A percentile compares a stretch with the other conserved stretches of the same genome.
These are phyloP conservation scores for Vicia sativa DNA, from an alignment of 306 rosid genomes.

Conservation along the genomic window DNA sequence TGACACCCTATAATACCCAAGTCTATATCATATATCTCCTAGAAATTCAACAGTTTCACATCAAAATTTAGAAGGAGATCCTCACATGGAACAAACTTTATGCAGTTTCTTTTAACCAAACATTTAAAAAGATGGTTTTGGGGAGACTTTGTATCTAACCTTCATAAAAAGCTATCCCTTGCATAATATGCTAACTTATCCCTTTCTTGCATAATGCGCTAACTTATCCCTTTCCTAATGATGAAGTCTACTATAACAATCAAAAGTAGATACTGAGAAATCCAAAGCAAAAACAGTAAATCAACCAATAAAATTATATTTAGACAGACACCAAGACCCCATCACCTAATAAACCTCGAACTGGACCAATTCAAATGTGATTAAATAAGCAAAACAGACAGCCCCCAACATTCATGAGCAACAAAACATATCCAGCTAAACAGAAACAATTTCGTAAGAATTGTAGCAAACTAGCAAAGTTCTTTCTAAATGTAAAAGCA, in stretches of 20 bases:
- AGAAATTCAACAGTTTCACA: not conserved
- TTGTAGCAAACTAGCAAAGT: not conserved
- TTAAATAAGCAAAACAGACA: not conserved
- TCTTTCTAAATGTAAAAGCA: not conserved
- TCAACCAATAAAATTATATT: not conserved
- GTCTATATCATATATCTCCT: not conserved
- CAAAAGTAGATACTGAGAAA: constrained; percentile 11
- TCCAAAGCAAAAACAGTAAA: constrained; percentile 4
- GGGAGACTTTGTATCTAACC: not conserved
- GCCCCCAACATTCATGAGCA: not conserved
- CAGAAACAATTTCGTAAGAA: not conserved
- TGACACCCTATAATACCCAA: not conserved
- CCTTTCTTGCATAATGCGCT: constrained; percentile 4
- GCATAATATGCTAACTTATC: constrained; percentile 9
- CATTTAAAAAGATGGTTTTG: not conserved
- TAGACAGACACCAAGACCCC: not conserved
- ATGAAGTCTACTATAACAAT: not conserved
- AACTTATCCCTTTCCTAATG: constrained; percentile 5
- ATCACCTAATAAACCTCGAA: not conserved
- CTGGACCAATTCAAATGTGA: not conserved
- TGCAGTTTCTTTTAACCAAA: not conserved
- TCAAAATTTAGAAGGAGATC: not conserved
- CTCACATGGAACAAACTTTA: not conserved
- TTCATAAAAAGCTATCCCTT: constrained; percentile 19
- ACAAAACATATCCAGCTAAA: constrained; percentile 8